Evolutionary conservation across 2,329 filamentous ascomycete genomes (phyloP).

Genomic region (Mycosphaerella sp.): DNA sequence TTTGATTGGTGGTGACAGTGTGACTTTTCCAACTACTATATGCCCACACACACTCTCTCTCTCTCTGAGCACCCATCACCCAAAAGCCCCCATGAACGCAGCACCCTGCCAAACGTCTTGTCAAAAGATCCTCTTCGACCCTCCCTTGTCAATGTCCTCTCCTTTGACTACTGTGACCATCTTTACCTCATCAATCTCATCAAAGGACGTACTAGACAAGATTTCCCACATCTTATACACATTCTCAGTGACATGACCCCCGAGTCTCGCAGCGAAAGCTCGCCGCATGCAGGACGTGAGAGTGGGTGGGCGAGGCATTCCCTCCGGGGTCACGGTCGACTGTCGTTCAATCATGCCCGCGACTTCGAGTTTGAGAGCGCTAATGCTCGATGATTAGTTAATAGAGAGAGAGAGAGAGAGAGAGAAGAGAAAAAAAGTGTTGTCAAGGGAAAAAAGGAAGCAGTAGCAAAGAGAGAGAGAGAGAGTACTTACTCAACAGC

Average conservation of each 20-base stretch:
- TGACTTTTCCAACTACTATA: too few species aligned
- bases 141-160: constrained; percentile 12
- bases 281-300: constrained; percentile 28
- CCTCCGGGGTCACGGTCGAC: constrained; percentile 16
- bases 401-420: not conserved
- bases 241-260: constrained; percentile 21
- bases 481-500: constrained; percentile 23
- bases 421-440: too few species aligned
- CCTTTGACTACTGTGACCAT: constrained; percentile 18
- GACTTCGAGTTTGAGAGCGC: constrained; percentile 25
- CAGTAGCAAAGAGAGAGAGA: not conserved
- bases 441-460: too few species aligned
- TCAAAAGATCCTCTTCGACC: constrained; percentile 21
- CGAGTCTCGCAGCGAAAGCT: constrained; percentile 25
- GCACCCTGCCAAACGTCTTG: constrained; percentile 3
- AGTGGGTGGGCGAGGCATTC: constrained; percentile 23
- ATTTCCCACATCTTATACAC: constrained; percentile 32
- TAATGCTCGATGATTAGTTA: constrained; percentile 5
- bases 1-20: too few species aligned
- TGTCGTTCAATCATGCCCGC: constrained; percentile 25
- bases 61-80: not conserved
- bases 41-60: too few species aligned
- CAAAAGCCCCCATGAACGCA: constrained; percentile 1
- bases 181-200: constrained; percentile 24
- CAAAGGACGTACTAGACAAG: constrained; percentile 25